Base-by-base conservation (phyloP, 2,329 filamentous ascomycete species). In the Aureobasidium leucospermi region DNA sequence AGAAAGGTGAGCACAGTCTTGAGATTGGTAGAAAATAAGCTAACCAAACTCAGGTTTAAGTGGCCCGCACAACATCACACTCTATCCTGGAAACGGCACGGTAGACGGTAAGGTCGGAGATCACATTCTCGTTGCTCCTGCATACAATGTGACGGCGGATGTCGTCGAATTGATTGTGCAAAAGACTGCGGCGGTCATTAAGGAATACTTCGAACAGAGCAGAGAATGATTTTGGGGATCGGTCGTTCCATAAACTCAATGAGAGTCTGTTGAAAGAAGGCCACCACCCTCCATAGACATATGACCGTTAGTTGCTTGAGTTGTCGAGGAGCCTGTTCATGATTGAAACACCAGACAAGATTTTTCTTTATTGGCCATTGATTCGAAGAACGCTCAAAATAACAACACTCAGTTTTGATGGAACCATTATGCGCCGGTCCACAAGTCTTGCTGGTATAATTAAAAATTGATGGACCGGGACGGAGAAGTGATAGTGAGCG, bases 71-170 rank as follows among this genome's bases (percentile, higher is more conserved):
- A 77, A 75, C 58, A 81, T 88, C 63, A 79, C 79, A 3, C 67
- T 89, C 2, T 90, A 89, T 67, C 83, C 84, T 1, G 85, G 85
- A 0, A 73, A 74, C 0, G 86, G 86, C 1, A 84, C 83, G 0
- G 81, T 76, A 0, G 84, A 88, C 46, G 76, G 80, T 1, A 67
- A 69, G n/a, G 68, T 69, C 1, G 87, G 88, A 9, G 88, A 92
- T 66, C 86, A 89, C 69, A 75, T 90, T 38, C 77, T 91, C 29
- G 66, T 92, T 10, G 81, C 86, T 1, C 88, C 88, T 5, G 79
- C 88, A 0, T 90, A 85, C 71, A 89, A 82, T 46, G 77, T 86
- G 23, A 83, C 79, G 1, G 71, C 73, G 45, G 75, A 75, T 7
- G 83, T 87, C 19, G 74, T 88, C 55, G 76, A 81, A 13, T 67